Percentiles rank a stretch among this genome's conserved stretches.
phyloP scores from a whole-genome alignment of 179 eudicot species.

The Beta corolliflora region DNA sequence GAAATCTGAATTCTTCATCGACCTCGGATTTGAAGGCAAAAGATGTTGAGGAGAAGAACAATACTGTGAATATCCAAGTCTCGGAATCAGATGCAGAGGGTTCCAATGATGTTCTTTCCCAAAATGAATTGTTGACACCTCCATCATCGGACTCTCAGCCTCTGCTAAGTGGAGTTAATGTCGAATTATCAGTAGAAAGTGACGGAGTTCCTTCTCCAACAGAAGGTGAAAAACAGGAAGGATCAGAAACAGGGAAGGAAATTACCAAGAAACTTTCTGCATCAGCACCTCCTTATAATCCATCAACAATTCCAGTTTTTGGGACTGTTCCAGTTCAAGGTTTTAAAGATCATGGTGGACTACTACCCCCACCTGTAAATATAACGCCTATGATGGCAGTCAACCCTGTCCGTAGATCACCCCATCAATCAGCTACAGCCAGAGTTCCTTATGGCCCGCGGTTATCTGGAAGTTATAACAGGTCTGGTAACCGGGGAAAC shows the following conservation, averaged over 20 bases:
- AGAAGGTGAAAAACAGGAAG: conserved; percentile 52
- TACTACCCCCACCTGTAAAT: conserved; percentile 82
- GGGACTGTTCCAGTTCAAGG: conserved; percentile 61
- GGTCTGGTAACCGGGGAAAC: conserved; percentile 61
- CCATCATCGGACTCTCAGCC: conserved; percentile 24
- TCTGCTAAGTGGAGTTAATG: conserved; percentile 14
- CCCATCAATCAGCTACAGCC: conserved; percentile 92
- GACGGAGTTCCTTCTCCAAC: conserved; percentile 33
- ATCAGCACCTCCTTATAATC: conserved; percentile 93
- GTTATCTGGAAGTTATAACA: conserved; percentile 68
- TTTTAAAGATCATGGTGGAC: conserved; percentile 72
- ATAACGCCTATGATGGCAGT: conserved; percentile 71
- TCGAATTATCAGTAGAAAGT: conserved; percentile 26
- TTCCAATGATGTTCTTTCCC: neutral
- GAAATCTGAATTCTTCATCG: neutral
- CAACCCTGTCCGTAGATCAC: conserved; percentile 75
- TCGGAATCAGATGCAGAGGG: conserved; percentile 29
- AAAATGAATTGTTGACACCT: conserved; percentile 28
- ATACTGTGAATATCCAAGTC: conserved; percentile 20
- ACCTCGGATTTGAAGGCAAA: conserved; percentile 21
- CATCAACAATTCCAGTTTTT: conserved; percentile 65
- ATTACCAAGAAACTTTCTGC: conserved; percentile 80
- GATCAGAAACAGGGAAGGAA: conserved; percentile 61
- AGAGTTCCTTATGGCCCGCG: conserved; percentile 97
- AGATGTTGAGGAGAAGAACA: conserved; percentile 16